Conservation (phyloP, 129 eudicot genomes). For the Lactuca sativa region DNA sequence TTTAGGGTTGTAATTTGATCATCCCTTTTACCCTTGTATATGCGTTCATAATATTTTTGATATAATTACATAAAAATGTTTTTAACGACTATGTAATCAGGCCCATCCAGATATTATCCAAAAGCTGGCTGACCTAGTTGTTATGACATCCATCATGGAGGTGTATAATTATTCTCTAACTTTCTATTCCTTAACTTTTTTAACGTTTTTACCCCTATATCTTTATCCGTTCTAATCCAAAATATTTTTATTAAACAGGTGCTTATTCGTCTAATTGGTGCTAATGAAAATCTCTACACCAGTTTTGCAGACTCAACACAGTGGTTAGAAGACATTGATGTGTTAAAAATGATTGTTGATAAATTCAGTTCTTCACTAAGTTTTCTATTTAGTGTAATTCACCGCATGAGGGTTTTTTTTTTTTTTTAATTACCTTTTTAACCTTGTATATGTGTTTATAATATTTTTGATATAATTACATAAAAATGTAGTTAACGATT, state of each 20-base stretch:
- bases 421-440: no score
- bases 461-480: no score
- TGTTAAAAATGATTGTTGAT: conserved; percentile 85
- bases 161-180: conserved; percentile 30
- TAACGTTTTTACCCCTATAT: conserved; percentile 14
- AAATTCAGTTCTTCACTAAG: conserved; percentile 88
- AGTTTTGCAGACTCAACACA: conserved; percentile 63
- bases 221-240: conserved; percentile 14
- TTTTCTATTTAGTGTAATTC: conserved; percentile 11
- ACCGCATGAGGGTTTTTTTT: no score
- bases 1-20: no score
- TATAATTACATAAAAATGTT: not conserved
- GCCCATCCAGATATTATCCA: conserved; percentile 69
- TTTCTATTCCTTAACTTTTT: not conserved
- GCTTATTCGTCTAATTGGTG: conserved; percentile 86
- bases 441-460: no score
- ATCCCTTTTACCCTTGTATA: not conserved
- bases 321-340: conserved; percentile 87
- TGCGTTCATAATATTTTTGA: not conserved
- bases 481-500: no score
- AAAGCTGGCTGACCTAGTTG: conserved; percentile 80
- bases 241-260: conserved; percentile 49
- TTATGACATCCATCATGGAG: conserved; percentile 92
- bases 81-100: conserved; percentile 30
- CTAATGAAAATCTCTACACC: conserved; percentile 86